phyloP scores from a whole-genome alignment of 2,329 filamentous ascomycete genomes.

The Dactylellina leptospora region DNA sequence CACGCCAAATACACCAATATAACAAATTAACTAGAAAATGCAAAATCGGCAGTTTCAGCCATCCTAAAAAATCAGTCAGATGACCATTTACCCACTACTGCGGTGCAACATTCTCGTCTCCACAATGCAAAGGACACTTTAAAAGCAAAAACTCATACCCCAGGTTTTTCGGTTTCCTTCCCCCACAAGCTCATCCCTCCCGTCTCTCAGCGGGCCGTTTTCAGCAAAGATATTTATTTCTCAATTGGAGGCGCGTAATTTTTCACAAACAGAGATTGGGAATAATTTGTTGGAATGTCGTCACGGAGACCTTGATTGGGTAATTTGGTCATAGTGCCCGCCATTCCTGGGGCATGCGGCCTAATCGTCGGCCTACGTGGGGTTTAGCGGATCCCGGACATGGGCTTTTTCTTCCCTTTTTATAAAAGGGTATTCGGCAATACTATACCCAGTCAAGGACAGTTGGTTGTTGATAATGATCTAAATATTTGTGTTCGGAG shows the following conservation, averaged over 20 bases:
- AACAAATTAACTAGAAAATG: not conserved
- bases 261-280: not conserved
- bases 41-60: not conserved
- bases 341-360: conserved; percentile 20
- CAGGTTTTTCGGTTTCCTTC: too few species aligned
- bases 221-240: conserved; percentile 9
- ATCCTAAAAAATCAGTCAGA: not conserved
- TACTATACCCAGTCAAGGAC: conserved; percentile 1
- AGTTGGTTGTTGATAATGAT: not conserved
- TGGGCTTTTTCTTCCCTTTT: not conserved
- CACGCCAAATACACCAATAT: too few species aligned
- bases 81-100: not conserved
- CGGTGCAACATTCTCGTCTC: not conserved
- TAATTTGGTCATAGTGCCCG: not conserved
- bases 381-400: too few species aligned
- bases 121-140: too few species aligned
- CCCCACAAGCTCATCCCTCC: not conserved
- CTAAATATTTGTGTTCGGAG: conserved; percentile 7
- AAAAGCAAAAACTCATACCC: too few species aligned
- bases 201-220: conserved; percentile 13
- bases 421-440: not conserved
- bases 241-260: not conserved
- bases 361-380: conserved; percentile 7
- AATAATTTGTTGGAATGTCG: not conserved
- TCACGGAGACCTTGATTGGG: conserved; percentile 11